Percentiles rank a stretch among this genome's conserved stretches.
Conservation (phyloP, 2,329 filamentous ascomycete species). For the Pyrenophora seminiperda region DNA sequence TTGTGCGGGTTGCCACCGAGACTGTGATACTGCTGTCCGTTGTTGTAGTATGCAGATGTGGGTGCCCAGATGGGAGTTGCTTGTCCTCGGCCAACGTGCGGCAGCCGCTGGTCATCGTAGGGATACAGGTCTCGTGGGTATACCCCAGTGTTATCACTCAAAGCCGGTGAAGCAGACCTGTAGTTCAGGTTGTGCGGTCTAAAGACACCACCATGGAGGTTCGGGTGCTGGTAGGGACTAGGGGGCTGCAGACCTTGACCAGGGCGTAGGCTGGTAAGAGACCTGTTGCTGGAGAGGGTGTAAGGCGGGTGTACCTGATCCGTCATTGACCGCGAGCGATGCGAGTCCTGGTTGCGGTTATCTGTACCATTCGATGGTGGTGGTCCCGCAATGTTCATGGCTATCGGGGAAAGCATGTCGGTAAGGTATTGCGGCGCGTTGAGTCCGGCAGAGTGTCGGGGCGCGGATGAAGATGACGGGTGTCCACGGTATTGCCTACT, state of each 20-base stretch:
- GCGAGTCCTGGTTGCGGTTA: slow-evolving; percentile 39
- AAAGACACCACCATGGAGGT: slow-evolving; percentile 10
- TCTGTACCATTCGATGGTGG: slow-evolving; percentile 33
- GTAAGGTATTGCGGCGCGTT: slow-evolving; percentile 50
- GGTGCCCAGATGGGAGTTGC: neutral
- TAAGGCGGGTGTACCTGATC: slow-evolving; percentile 40
- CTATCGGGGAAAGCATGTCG: slow-evolving; percentile 45
- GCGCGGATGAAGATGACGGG: slow-evolving; percentile 48
- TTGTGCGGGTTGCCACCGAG: slow-evolving; percentile 4
- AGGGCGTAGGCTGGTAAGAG: slow-evolving; percentile 53
- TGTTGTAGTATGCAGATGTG: neutral
- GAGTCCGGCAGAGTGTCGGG: slow-evolving; percentile 48
- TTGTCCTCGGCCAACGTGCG: slow-evolving; percentile 7
- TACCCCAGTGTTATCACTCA: slow-evolving; percentile 47
- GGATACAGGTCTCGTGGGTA: slow-evolving; percentile 26
- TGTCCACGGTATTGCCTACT: slow-evolving; percentile 43
- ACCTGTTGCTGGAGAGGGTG: slow-evolving; percentile 50
- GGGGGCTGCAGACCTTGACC: slow-evolving; percentile 44
- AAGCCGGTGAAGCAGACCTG: slow-evolving; percentile 51
- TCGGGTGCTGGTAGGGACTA: slow-evolving; percentile 51
- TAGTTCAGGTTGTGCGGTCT: slow-evolving; percentile 51
- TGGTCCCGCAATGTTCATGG: slow-evolving; percentile 39
- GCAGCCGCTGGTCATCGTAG: slow-evolving; percentile 15
- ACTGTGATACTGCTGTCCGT: neutral
- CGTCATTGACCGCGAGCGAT: slow-evolving; percentile 52